Percentiles rank a stretch among this genome's conserved stretches.
Conservation (phyloP, 2,329 filamentous ascomycete genomes). For the Hymenoscyphus fructigenus region DNA sequence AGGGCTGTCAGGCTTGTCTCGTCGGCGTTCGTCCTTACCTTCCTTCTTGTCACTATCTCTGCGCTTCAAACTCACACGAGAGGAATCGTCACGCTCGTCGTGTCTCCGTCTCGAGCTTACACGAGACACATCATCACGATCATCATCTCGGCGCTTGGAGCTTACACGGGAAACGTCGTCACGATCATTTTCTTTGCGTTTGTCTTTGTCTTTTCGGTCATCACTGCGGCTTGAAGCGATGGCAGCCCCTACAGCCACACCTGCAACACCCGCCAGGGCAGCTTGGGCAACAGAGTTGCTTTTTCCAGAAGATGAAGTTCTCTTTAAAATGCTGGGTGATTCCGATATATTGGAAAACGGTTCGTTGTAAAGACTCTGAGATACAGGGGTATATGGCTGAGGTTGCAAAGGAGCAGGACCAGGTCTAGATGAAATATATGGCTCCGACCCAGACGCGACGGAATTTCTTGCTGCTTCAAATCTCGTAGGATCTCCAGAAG, state of each 20-base stretch:
- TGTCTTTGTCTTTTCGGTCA: slow-evolving; percentile 31
- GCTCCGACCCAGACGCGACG: slow-evolving; percentile 43
- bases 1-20: slow-evolving; percentile 27
- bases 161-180: slow-evolving; percentile 5
- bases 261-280: slow-evolving; percentile 49
- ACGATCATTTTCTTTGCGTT: slow-evolving; percentile 22
- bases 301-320: slow-evolving; percentile 35
- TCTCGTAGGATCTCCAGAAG: slow-evolving; percentile 60
- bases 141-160: slow-evolving; percentile 20
- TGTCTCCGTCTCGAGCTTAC: slow-evolving; percentile 7
- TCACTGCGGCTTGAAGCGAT: slow-evolving; percentile 41
- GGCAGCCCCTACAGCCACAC: slow-evolving; percentile 49
- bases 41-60: slow-evolving; percentile 26
- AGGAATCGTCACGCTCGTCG: slow-evolving; percentile 20
- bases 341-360: slow-evolving; percentile 36
- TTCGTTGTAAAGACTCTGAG: slow-evolving; percentile 64
- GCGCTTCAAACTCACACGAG: slow-evolving; percentile 17
- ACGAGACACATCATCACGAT: slow-evolving; percentile 17
- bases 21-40: slow-evolving; percentile 24
- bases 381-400: slow-evolving; percentile 73
- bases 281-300: slow-evolving; percentile 44
- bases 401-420: slow-evolving; percentile 74
- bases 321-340: slow-evolving; percentile 27
- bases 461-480: slow-evolving; percentile 59
- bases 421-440: slow-evolving; percentile 48